These are phyloP conservation scores for Iberis pinnata DNA, from an alignment of 345 rosid genomes.

Conservation along the genomic window DNA sequence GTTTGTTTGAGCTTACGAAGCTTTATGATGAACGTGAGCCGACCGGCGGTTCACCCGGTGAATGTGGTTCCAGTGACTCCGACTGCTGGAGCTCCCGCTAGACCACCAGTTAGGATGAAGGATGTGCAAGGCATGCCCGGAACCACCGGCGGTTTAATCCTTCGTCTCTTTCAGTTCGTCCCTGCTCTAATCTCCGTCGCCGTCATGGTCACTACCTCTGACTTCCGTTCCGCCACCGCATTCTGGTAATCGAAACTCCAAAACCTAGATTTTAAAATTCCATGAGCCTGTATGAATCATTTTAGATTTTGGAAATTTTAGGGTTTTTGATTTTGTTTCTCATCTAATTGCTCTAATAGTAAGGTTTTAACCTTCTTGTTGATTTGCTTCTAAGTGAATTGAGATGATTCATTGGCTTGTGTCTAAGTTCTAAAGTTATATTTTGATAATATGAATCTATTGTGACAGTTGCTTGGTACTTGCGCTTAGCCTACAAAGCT, in stretches of 20 bases:
- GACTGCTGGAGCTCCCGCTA: slow-evolving; percentile 38
- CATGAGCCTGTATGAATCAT: neutral
- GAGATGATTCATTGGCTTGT: too few species aligned
- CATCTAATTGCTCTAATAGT: neutral
- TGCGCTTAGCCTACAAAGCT: slow-evolving; percentile 59
- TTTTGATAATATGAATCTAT: slow-evolving; percentile 5
- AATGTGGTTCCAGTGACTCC: slow-evolving; percentile 45
- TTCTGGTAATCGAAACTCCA: slow-evolving; percentile 42
- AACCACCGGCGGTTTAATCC: slow-evolving; percentile 61
- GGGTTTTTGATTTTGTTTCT: neutral
- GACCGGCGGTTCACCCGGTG: slow-evolving; percentile 74
- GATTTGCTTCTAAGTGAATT: neutral
- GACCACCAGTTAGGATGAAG: slow-evolving; percentile 60
- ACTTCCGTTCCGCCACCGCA: slow-evolving; percentile 60
- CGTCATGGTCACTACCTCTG: slow-evolving; percentile 67
- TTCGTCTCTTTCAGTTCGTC: slow-evolving; percentile 52
- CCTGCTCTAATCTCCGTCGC: slow-evolving; percentile 50
- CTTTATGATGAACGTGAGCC: slow-evolving; percentile 40
- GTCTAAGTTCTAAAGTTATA: too few species aligned
- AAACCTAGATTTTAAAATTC: neutral
- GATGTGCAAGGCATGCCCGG: slow-evolving; percentile 84
- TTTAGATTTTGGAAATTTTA: slow-evolving; percentile 7
- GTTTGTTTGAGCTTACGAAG: too few species aligned
- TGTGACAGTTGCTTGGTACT: slow-evolving; percentile 58
- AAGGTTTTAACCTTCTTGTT: neutral